phyloP scores from a whole-genome alignment of 495 filamentous ascomycete species.

The Aspergillus bertholletiae region DNA sequence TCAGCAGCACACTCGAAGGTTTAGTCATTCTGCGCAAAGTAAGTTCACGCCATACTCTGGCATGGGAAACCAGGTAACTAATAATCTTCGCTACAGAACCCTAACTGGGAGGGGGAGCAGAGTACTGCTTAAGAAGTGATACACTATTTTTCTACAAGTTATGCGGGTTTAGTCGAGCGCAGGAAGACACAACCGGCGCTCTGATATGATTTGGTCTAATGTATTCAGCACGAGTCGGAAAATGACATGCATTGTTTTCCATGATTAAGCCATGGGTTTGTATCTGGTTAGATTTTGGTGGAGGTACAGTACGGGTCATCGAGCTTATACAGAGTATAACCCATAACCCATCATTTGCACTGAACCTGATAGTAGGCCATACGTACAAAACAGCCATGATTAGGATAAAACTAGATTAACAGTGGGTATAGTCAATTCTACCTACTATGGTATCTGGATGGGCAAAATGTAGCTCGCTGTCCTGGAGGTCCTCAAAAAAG shows the following conservation, averaged over 20 bases:
- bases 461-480: not conserved
- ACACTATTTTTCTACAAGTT: conserved; percentile 18
- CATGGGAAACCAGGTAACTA: conserved; percentile 12
- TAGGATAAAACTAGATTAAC: too few species aligned
- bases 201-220: conserved; percentile 34
- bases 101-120: conserved; percentile 44
- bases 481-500: not conserved
- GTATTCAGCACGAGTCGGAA: conserved; percentile 38
- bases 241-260: conserved; percentile 30
- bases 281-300: conserved; percentile 7
- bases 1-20: conserved; percentile 89
- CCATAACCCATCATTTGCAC: not conserved
- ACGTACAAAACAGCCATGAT: too few species aligned
- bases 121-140: conserved; percentile 28
- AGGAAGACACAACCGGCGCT: conserved; percentile 14
- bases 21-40: conserved; percentile 97
- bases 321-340: not conserved
- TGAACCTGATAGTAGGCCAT: not conserved
- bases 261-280: conserved; percentile 6
- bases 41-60: conserved; percentile 20
- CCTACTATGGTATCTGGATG: not conserved
- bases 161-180: conserved; percentile 17
- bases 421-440: too few species aligned
- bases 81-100: conserved; percentile 40
- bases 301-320: not conserved